Conservation (phyloP, 176 grass and related monocot species). For the Oropetium thomaeum region DNA sequence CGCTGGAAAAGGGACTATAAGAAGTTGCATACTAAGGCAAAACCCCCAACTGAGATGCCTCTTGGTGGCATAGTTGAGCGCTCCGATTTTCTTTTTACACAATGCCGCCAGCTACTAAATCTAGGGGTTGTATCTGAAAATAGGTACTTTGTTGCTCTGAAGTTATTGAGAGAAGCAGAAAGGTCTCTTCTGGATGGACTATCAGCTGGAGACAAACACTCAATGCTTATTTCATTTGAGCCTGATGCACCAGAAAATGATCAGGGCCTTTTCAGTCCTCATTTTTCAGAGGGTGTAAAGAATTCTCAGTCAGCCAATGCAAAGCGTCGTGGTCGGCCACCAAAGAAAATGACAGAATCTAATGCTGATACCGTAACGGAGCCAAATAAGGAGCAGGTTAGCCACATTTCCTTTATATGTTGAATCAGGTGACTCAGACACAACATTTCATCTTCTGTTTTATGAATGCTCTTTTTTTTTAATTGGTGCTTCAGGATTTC, state of each 20-base stretch:
- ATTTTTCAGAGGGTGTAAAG: conserved; percentile 52
- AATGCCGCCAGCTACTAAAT: conserved; percentile 57
- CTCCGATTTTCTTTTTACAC: conserved; percentile 51
- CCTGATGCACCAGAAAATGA: conserved; percentile 65
- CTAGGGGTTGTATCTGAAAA: conserved; percentile 80
- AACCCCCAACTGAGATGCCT: conserved; percentile 34
- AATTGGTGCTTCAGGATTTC: conserved; percentile 56
- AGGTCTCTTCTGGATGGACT: conserved; percentile 65
- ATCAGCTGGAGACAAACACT: conserved; percentile 55
- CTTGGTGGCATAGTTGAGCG: conserved; percentile 40
- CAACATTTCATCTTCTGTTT: conserved; percentile 2
- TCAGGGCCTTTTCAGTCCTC: conserved; percentile 45
- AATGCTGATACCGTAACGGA: conserved; percentile 43
- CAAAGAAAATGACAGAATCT: conserved; percentile 67
- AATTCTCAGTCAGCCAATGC: conserved; percentile 50
- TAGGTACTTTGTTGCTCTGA: conserved; percentile 78
- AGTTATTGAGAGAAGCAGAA: conserved; percentile 79
- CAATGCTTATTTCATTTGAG: conserved; percentile 74
- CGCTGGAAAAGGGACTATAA: conserved; percentile 92
- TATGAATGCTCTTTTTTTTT: conserved; percentile 24
- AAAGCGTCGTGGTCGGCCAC: conserved; percentile 62
- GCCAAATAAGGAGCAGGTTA: conserved; percentile 77
- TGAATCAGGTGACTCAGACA: not conserved
- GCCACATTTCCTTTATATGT: not conserved
- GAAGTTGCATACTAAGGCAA: conserved; percentile 56